Percentiles rank a stretch among this genome's conserved stretches.
These are phyloP conservation scores for Xylaria castorea DNA, from an alignment of 495 filamentous ascomycete species.

Conservation along the genomic window DNA sequence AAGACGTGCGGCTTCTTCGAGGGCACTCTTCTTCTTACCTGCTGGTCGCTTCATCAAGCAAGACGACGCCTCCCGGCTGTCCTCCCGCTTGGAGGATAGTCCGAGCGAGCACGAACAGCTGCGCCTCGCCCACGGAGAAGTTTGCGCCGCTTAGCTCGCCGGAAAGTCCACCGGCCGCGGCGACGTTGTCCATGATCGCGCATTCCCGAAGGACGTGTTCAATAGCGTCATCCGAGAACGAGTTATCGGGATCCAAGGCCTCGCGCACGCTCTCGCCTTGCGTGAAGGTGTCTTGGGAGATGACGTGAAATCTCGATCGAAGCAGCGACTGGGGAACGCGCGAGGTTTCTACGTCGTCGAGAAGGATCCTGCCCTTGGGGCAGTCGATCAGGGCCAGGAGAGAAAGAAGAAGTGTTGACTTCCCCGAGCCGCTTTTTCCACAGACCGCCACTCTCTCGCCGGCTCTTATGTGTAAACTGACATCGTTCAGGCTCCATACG, in stretches of 20 bases:
- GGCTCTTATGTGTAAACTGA: slow-evolving; percentile 42
- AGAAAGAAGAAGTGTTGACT: slow-evolving; percentile 46
- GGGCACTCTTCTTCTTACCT: background rate
- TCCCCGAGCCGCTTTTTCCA: slow-evolving; percentile 48
- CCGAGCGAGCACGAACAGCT: slow-evolving; percentile 37
- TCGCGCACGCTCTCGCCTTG: slow-evolving; percentile 22
- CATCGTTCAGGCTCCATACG: slow-evolving; percentile 34
- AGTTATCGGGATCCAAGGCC: background rate
- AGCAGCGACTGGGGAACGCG: slow-evolving; percentile 35
- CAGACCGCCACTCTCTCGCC: slow-evolving; percentile 48
- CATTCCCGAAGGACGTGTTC: slow-evolving; percentile 5
- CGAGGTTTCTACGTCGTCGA: slow-evolving; percentile 46
- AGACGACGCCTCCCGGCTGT: background rate
- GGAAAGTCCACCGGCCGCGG: background rate
- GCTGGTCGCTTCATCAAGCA: slow-evolving; percentile 24
- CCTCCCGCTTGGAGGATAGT: slow-evolving; percentile 31
- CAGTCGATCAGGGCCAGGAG: slow-evolving; percentile 47
- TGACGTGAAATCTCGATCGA: slow-evolving; percentile 46
- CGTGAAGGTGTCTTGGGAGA: slow-evolving; percentile 51
- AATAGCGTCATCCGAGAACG: slow-evolving; percentile 21
- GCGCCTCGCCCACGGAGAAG: slow-evolving; percentile 39
- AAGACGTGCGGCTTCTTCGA: background rate
- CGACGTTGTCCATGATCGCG: background rate
- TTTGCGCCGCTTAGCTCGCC: background rate
- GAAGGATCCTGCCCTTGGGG: slow-evolving; percentile 37